phyloP scores from a whole-genome alignment of 75 land plant genomes.

The Ceratopteris richardii region DNA sequence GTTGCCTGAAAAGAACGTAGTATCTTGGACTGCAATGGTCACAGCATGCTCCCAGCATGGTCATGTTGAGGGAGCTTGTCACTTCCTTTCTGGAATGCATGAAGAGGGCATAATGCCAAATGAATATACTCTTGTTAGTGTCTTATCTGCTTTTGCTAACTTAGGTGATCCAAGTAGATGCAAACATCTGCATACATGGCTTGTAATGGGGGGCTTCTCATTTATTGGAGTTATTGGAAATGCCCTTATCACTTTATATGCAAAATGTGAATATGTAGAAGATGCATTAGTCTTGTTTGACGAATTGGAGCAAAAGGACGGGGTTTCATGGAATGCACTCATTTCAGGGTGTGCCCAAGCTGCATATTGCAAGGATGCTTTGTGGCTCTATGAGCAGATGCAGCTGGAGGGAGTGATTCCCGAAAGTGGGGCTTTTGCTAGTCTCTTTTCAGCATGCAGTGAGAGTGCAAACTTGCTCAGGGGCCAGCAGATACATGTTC shows the following conservation, averaged over 20 bases:
- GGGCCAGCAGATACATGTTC: constrained; percentile 8
- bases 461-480: background rate
- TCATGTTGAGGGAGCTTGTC: background rate
- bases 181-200: constrained; percentile 6
- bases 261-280: constrained; percentile 2
- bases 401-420: constrained; percentile 4
- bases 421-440: constrained; percentile 4
- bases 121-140: constrained; percentile 10
- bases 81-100: background rate
- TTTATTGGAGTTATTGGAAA: constrained; percentile 5
- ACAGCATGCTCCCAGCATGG: constrained; percentile 6
- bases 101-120: constrained; percentile 6
- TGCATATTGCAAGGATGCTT: constrained; percentile 5
- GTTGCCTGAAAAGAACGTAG: background rate
- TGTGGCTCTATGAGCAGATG: constrained; percentile 17
- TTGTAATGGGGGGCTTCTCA: constrained; percentile 4
- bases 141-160: constrained; percentile 13
- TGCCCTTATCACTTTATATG: constrained; percentile 14
- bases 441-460: background rate
- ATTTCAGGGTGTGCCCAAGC: constrained; percentile 7
- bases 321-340: constrained; percentile 19
- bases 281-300: background rate
- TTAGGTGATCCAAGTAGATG: background rate
- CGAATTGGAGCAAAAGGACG: constrained; percentile 1
- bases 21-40: constrained; percentile 5